Percentiles rank a stretch among this genome's conserved stretches.
Conservation (phyloP, 1,284 basidiomycete species). For the Pterula multifida region DNA sequence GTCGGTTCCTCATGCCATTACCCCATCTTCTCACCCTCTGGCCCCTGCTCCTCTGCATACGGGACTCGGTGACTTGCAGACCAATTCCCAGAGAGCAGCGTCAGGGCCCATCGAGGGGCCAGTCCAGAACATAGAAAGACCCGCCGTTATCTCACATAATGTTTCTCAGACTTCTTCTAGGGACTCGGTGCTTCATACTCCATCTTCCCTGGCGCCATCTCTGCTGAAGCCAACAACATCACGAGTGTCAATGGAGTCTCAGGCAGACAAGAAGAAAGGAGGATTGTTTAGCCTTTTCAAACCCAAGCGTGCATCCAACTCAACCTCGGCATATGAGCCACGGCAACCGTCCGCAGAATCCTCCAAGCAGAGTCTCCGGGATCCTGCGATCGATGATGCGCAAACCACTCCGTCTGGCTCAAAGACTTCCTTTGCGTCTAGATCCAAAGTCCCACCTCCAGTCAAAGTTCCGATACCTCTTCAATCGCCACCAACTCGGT, state of each 20-base stretch:
- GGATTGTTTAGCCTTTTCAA: not conserved
- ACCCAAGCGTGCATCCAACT: not conserved
- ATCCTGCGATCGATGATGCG: not conserved
- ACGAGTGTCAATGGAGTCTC: not conserved
- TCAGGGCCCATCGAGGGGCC: not conserved
- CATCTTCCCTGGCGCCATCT: not conserved
- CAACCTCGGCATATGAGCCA: not conserved
- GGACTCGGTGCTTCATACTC: not conserved
- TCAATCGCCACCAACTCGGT: not conserved
- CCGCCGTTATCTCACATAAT: not conserved
- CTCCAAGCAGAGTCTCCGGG: not conserved
- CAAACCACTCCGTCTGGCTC: not conserved
- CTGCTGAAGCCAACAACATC: not conserved
- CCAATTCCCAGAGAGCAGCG: not conserved
- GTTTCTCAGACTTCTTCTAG: not conserved
- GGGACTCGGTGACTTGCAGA: not conserved
- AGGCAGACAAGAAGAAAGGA: not conserved
- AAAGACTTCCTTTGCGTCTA: not conserved
- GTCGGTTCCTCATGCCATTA: not conserved
- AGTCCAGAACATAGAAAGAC: not conserved
- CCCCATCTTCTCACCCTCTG: not conserved
- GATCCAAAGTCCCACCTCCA: not conserved
- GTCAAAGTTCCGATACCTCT: constrained; percentile 1
- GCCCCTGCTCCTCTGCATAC: not conserved
- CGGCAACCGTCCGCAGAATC: constrained; percentile 1